Conservation (phyloP, 75 land plant species). For the Cryptomeria japonica region DNA sequence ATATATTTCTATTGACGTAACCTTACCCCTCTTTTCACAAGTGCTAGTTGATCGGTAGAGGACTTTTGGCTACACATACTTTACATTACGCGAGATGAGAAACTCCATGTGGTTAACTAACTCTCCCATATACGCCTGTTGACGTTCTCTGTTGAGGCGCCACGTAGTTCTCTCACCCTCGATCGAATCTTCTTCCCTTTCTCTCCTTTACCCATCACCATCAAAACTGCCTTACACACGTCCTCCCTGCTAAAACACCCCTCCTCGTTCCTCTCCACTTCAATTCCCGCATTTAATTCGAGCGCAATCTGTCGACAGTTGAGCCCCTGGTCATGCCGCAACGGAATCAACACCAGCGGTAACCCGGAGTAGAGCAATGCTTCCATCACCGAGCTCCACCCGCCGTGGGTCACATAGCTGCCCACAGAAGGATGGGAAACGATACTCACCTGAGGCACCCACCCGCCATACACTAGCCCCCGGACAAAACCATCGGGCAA, state of each 20-base stretch:
- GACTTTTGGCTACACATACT: too few species aligned
- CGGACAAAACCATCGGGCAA: constrained; percentile 41
- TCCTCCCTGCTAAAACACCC: constrained; percentile 27
- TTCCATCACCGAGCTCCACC: constrained; percentile 46
- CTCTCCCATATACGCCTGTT: background rate
- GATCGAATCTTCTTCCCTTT: background rate
- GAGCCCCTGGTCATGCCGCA: constrained; percentile 34
- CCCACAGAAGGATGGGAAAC: constrained; percentile 37
- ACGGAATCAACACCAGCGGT: constrained; percentile 35
- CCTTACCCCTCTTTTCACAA: too few species aligned
- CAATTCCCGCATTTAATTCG: constrained; percentile 37
- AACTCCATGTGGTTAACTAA: background rate
- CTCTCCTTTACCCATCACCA: constrained; percentile 14
- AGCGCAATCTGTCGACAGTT: constrained; percentile 23
- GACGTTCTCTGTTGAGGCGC: background rate
- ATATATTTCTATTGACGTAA: too few species aligned
- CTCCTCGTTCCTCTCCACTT: constrained; percentile 28
- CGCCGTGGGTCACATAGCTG: constrained; percentile 46
- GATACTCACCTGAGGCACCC: constrained; percentile 46
- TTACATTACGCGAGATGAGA: too few species aligned
- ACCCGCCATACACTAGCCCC: constrained; percentile 36
- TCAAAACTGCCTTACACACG: constrained; percentile 25
- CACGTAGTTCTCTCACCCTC: background rate
- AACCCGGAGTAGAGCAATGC: constrained; percentile 19
- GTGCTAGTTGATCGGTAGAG: too few species aligned